These are phyloP conservation scores for Colletotrichum sp. DNA, from an alignment of 2,329 filamentous ascomycete genomes.

Conservation along the genomic window DNA sequence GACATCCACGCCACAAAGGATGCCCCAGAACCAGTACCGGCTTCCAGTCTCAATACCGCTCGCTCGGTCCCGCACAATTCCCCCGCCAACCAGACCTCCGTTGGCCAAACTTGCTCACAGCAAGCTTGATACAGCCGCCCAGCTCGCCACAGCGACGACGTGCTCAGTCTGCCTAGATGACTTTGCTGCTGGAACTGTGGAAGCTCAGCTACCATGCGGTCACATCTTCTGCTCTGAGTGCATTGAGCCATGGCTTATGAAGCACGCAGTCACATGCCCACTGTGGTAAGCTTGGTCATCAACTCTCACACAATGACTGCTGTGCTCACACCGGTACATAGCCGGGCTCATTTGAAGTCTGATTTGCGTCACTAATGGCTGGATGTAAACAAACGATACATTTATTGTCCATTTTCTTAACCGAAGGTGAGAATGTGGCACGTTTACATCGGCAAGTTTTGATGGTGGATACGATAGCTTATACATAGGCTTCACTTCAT, in stretches of 20 bases:
- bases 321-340: background rate
- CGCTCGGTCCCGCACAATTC: too few species aligned
- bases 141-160: background rate
- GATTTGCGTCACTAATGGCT: background rate
- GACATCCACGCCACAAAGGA: too few species aligned
- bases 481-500: background rate
- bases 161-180: slow-evolving; percentile 3
- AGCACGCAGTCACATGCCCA: background rate
- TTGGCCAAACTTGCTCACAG: background rate
- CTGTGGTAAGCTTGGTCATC: background rate
- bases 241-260: slow-evolving; percentile 1
- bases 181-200: background rate
- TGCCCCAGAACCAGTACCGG: background rate
- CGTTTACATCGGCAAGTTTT: background rate
- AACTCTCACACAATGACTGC: background rate
- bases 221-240: slow-evolving; percentile 6
- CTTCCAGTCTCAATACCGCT: background rate
- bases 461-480: background rate
- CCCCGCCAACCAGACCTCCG: background rate
- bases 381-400: background rate
- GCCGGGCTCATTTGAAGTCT: background rate
- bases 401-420: accelerated
- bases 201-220: background rate
- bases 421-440: background rate
- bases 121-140: background rate